Evolutionary conservation across 1,284 basidiomycete genomes (phyloP).

Genomic region (Leccinum pallidistipes): DNA sequence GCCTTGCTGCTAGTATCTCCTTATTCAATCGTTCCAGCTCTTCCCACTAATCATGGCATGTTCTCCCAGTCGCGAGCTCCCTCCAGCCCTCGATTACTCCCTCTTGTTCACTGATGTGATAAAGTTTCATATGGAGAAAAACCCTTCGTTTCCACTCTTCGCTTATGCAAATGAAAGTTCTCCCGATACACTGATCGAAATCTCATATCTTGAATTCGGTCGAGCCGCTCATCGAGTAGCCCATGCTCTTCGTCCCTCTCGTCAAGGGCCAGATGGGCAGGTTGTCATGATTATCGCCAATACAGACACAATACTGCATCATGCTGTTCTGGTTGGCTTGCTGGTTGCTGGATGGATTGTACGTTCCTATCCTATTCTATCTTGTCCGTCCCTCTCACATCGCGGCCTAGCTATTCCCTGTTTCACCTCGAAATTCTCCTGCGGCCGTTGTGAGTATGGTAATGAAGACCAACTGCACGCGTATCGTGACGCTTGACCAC

Average conservation of each 20-base stretch:
- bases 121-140: conserved; percentile 33
- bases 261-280: conserved; percentile 24
- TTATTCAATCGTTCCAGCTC: background rate
- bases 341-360: conserved; percentile 36
- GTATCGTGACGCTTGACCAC: conserved; percentile 32
- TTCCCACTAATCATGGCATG: background rate
- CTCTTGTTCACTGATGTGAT: conserved; percentile 27
- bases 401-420: conserved; percentile 34
- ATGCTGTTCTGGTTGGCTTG: conserved; percentile 32
- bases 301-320: conserved; percentile 36
- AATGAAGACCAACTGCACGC: conserved; percentile 29
- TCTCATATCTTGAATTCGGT: conserved; percentile 34
- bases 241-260: conserved; percentile 29
- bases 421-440: conserved; percentile 36
- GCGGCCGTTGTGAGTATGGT: conserved; percentile 34
- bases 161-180: conserved; percentile 17
- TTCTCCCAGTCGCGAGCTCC: background rate
- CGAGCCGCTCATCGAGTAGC: conserved; percentile 36
- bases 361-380: background rate
- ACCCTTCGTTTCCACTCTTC: conserved; percentile 25
- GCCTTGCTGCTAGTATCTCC: background rate
- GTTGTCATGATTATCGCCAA: conserved; percentile 38
- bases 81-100: conserved; percentile 29
- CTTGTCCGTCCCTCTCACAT: background rate
- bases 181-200: conserved; percentile 13